Conservation (phyloP, 495 filamentous ascomycete genomes). For the Podospora fimiseda region DNA sequence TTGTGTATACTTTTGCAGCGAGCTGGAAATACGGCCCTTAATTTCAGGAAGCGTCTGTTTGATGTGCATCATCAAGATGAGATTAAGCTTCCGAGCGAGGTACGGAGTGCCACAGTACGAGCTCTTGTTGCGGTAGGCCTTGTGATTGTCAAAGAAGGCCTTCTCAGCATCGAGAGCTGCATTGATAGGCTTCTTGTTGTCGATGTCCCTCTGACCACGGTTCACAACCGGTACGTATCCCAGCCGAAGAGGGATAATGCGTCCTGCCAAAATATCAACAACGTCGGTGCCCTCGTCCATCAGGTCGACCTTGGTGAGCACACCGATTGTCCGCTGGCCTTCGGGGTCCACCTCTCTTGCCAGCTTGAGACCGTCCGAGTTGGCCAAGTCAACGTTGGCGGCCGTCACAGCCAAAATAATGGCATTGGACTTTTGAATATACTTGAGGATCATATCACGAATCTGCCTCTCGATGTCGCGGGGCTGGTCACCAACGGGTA, state of each 20-base stretch:
- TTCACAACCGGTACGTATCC: slow-evolving; percentile 99
- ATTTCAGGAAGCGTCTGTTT: slow-evolving; percentile 99
- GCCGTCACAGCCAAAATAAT: slow-evolving; percentile 96
- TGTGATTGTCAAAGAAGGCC: slow-evolving; percentile 97
- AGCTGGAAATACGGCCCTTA: slow-evolving; percentile 87
- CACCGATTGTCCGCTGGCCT: slow-evolving; percentile 96
- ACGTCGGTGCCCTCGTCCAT: slow-evolving; percentile 99
- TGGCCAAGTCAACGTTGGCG: slow-evolving; percentile 95
- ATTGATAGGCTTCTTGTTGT: slow-evolving; percentile 91
- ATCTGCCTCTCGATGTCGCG: slow-evolving; percentile 98
- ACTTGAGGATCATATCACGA: slow-evolving; percentile 96
- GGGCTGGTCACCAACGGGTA: slow-evolving; percentile 96
- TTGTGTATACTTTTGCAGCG: slow-evolving; percentile 81
- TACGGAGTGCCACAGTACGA: slow-evolving; percentile 98
- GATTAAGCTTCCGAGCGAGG: slow-evolving; percentile 89
- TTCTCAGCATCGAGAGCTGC: slow-evolving; percentile 91
- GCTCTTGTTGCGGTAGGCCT: slow-evolving; percentile 96
- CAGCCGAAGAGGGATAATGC: slow-evolving; percentile 91
- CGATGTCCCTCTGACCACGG: slow-evolving; percentile 97
- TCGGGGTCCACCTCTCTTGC: slow-evolving; percentile 97
- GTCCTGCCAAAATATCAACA: slow-evolving; percentile 96
- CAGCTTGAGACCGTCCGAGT: slow-evolving; percentile 95
- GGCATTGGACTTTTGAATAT: slow-evolving; percentile 95
- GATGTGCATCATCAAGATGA: slow-evolving; percentile 99
- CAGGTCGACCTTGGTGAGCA: slow-evolving; percentile 97